Evolutionary conservation across 352 stramenopile species (phyloP), one percentile per base, ranked within the genome.

Genomic region (Pythium utonaiense): DNA sequence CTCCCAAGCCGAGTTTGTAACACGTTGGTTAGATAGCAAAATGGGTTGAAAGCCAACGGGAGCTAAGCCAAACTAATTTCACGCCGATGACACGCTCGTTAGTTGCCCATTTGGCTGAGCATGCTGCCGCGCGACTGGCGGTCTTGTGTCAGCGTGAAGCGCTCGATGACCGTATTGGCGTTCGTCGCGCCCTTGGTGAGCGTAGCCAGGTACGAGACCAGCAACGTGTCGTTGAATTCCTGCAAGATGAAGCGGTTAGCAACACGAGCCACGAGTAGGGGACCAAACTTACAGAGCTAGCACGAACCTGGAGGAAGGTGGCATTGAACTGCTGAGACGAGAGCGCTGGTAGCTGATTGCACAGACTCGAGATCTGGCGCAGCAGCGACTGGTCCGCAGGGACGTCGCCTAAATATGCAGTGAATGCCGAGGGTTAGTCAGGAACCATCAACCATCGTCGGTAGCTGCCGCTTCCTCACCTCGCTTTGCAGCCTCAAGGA

Each of bases 281-380:
- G n/a, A n/a, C n/a, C n/a, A n/a, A n/a, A n/a, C n/a, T n/a, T n/a
- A 5, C 1, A 41, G 16, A 41, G 1, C 34, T n/a, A 4, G 36
- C 25, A 36, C n/a, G 21, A 45, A 86, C 76, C 70, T 88, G 78
- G 22, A 83, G 66, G 52, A 93, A 96, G 22, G 78, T 71, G 27
- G 71, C 54, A 47, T 91, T 80, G 55, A 96, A 96, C 19, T 75
- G 72, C 57, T 89, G 69, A 17, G 82, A 87, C 21, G 83, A 75
- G 66, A 94, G 86, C 17, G 79, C 80, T 17, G 87, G 87, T 13
- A 96, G 71, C 51, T 93, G 79, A 61, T 95, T 90, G 64, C 83
- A 93, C 31, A 93, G 83, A 42, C 82, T 93, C 58, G 85, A 92
- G 53, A 96, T 88, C 53, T 96, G 85, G 31, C 85, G 87, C 17